Conservation (phyloP, 2,329 filamentous ascomycete genomes). For the Aspergillus pseudonomiae region DNA sequence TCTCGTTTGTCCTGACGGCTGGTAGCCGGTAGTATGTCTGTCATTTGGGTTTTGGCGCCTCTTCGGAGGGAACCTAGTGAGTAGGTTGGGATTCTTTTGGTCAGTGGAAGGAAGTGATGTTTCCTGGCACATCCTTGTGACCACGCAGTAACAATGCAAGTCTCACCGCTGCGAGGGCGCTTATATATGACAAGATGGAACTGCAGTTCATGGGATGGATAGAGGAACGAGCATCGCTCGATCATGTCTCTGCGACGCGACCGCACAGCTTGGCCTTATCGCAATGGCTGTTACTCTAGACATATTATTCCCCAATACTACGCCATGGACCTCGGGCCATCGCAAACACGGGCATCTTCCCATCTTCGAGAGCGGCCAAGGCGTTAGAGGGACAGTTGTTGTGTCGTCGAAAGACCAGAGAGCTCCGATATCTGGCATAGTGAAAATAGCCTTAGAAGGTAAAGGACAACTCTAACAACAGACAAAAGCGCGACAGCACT, state of each 20-base stretch:
- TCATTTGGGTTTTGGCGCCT: background rate
- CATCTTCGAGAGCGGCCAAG: background rate
- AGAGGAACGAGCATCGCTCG: background rate
- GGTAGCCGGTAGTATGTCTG: background rate
- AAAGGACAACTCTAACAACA: background rate
- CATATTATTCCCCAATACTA: background rate
- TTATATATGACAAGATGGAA: background rate
- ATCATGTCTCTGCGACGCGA: background rate
- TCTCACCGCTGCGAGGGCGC: background rate
- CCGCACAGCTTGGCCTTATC: background rate
- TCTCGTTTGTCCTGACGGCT: background rate
- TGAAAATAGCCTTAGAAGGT: background rate
- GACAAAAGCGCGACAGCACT: background rate
- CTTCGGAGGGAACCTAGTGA: background rate
- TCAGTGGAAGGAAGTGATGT: background rate
- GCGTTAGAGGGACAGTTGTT: background rate
- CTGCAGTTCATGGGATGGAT: background rate
- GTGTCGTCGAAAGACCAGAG: background rate
- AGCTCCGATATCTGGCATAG: background rate
- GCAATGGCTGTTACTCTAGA: background rate
- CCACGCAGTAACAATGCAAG: background rate
- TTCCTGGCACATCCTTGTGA: background rate
- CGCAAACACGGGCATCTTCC: background rate
- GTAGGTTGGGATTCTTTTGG: background rate
- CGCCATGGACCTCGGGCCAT: background rate